phyloP scores from a whole-genome alignment of 371 early-diverging fungal genomes.

The Mortierella sp. region DNA sequence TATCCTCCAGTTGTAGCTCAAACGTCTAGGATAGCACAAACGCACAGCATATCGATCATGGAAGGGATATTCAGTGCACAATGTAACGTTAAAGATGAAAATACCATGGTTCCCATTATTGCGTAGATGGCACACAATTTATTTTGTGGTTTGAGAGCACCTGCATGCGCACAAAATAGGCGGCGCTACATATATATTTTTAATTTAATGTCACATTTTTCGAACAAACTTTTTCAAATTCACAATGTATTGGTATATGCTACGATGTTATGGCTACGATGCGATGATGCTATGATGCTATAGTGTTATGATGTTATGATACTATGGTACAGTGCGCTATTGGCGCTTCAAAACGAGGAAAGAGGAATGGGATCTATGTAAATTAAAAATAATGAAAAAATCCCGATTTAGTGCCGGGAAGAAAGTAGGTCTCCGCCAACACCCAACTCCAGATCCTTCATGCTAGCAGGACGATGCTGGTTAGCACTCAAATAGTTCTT shows the following conservation, averaged over 20 bases:
- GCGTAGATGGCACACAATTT: no score
- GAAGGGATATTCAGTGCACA: neutral
- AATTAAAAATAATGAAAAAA: neutral
- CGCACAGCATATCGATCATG: neutral
- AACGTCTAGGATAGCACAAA: no score
- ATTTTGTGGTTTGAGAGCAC: neutral
- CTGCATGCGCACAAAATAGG: neutral
- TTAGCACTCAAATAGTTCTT: slow-evolving; percentile 11
- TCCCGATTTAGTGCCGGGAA: slow-evolving; percentile 9
- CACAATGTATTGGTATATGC: slow-evolving; percentile 5
- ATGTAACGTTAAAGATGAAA: neutral
- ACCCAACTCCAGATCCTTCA: slow-evolving; percentile 20
- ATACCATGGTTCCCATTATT: no score
- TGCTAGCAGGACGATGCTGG: slow-evolving; percentile 10
- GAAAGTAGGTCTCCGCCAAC: neutral
- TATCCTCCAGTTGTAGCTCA: no score
- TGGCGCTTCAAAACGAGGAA: slow-evolving; percentile 1
- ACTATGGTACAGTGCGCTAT: neutral
- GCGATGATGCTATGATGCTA: neutral
- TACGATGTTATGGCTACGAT: neutral
- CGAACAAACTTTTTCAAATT: neutral
- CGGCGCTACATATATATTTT: no score
- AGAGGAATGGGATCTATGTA: neutral
- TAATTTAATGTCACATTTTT: no score
- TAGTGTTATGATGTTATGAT: neutral